phyloP scores from a whole-genome alignment of 163 green algal species.

The Prototheca cutis region DNA sequence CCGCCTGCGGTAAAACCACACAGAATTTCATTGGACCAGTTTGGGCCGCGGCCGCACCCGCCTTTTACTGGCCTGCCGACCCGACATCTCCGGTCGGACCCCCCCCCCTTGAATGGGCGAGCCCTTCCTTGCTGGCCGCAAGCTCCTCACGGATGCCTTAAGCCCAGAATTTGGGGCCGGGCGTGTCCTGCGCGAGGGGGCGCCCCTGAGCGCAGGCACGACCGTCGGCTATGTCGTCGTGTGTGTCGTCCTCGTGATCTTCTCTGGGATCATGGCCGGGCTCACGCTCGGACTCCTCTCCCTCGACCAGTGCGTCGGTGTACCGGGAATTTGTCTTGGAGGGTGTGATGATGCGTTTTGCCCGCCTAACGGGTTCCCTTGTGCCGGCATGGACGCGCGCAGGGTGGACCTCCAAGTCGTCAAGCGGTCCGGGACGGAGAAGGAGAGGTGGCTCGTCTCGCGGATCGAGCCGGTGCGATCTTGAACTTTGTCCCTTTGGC shows the following conservation, averaged over 20 bases:
- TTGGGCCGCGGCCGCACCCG: too few species aligned
- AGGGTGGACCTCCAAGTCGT: conserved; percentile 74
- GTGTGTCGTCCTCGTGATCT: conserved; percentile 34
- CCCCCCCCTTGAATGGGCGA: not conserved
- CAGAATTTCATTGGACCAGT: too few species aligned
- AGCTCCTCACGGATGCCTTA: not conserved
- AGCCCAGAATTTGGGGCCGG: not conserved
- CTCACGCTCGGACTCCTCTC: conserved; percentile 77
- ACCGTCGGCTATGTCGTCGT: not conserved
- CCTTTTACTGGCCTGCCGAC: too few species aligned
- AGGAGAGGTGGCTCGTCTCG: conserved; percentile 28
- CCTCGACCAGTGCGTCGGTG: conserved; percentile 40
- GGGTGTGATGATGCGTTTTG: too few species aligned
- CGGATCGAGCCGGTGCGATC: conserved; percentile 13
- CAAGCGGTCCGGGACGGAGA: conserved; percentile 43
- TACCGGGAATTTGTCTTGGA: not conserved
- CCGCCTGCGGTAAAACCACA: too few species aligned
- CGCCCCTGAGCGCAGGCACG: conserved; percentile 1
- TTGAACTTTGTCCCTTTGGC: too few species aligned
- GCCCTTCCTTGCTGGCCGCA: not conserved
- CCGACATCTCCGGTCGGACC: too few species aligned
- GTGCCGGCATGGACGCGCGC: too few species aligned
- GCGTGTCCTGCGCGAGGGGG: not conserved
- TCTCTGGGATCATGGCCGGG: conserved; percentile 70
- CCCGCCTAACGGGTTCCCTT: too few species aligned